phyloP scores from a whole-genome alignment of 2,329 filamentous ascomycete species.

The Alternaria alternata region DNA sequence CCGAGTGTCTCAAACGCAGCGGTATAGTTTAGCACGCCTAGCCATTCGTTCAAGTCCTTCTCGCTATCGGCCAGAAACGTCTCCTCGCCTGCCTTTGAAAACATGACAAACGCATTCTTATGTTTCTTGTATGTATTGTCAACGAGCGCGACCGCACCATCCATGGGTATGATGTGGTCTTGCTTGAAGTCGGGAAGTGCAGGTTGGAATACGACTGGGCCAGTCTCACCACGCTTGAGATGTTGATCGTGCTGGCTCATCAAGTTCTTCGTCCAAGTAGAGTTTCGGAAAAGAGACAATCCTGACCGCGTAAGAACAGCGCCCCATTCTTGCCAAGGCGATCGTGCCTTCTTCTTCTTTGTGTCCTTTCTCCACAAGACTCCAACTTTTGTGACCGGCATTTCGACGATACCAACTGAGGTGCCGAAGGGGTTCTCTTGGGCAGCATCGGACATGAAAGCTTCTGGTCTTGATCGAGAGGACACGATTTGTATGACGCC shows the following conservation, averaged over 20 bases:
- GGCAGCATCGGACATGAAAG: constrained; percentile 89
- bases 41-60: constrained; percentile 93
- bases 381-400: constrained; percentile 96
- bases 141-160: constrained; percentile 86
- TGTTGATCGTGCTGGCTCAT: constrained; percentile 89
- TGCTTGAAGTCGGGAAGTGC: constrained; percentile 92
- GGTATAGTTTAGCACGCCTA: constrained; percentile 94
- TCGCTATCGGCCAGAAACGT: constrained; percentile 91
- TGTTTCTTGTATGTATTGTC: constrained; percentile 92
- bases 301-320: constrained; percentile 96
- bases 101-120: constrained; percentile 92
- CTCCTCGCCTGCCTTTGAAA: constrained; percentile 84
- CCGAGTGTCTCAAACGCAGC: constrained; percentile 92
- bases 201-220: constrained; percentile 87
- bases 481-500: constrained; percentile 95
- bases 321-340: constrained; percentile 99
- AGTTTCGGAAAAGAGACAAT: constrained; percentile 95
- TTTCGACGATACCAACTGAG: constrained; percentile 87
- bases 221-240: constrained; percentile 77
- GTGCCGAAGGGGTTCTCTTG: constrained; percentile 85
- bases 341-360: constrained; percentile 92
- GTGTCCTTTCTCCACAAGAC: constrained; percentile 91
- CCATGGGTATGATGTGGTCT: constrained; percentile 90
- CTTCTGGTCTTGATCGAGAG: constrained; percentile 88
- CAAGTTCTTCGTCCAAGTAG: constrained; percentile 87